Conservation (phyloP, 306 rosid genomes). For the Rosa lucieae region DNA sequence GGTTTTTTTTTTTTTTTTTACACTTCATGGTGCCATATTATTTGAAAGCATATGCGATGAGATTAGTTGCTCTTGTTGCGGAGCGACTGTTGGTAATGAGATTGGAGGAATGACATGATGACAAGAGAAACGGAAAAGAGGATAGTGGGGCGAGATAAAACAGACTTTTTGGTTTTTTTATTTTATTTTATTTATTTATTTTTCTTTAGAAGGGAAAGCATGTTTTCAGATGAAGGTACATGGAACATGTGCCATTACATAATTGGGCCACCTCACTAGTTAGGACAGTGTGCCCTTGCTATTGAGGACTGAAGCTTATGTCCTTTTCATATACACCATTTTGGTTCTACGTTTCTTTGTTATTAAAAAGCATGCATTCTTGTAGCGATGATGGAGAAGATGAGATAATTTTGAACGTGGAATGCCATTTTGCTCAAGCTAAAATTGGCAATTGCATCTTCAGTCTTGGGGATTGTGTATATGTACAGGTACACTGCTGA, state of each 20-base stretch:
- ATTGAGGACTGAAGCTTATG: background rate
- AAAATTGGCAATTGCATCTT: constrained; percentile 47
- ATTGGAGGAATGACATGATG: background rate
- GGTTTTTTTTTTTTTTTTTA: background rate
- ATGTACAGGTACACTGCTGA: constrained; percentile 50
- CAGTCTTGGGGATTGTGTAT: constrained; percentile 85
- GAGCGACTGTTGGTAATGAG: background rate
- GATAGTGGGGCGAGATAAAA: background rate
- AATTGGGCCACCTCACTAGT: background rate
- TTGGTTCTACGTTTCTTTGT: constrained; percentile 16
- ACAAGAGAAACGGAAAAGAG: background rate
- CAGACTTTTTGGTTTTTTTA: background rate
- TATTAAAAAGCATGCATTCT: constrained; percentile 20
- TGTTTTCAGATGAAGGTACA: background rate
- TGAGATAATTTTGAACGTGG: constrained; percentile 63
- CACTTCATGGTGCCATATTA: background rate
- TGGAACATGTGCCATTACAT: background rate
- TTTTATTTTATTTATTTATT: too few relatives aligned
- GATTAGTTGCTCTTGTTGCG: background rate
- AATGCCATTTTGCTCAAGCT: constrained; percentile 80
- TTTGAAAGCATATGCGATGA: background rate
- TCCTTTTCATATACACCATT: background rate
- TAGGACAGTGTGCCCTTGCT: background rate
- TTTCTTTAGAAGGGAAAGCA: background rate
- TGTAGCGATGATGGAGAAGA: constrained; percentile 77